Base-by-base conservation (phyloP, 257 asterid genomes). In the Fraxinus quadrangulata region DNA sequence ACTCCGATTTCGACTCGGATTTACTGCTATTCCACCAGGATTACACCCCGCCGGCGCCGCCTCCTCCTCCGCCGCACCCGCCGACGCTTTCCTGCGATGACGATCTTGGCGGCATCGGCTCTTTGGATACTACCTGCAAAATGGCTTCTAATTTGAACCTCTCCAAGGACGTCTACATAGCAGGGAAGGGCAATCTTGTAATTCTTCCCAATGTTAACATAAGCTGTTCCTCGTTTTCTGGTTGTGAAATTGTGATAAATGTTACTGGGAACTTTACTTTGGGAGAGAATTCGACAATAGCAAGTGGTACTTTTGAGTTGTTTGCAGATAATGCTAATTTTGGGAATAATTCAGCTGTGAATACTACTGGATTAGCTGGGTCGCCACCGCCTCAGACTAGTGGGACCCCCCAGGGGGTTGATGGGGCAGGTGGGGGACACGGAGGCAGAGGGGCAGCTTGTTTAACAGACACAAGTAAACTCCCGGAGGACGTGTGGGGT, bases 31-130 rank as follows among this genome's bases (percentile, higher is more conserved):
- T 86, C 78, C 97, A 90, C 83, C 97, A 92, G 84, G 99, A 96
- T 84, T 96, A 96, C 90, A 83, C 97, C 36, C 99, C 99, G 33
- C 99, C 99, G 23, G 97, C 99, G 19, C 99, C 99, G 12, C 96
- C 97, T 3, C 98, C 99, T 3, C 98, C 99, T 8, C 99, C 99
- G 75, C 97, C 98, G 26, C 99, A 89, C 34, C 98, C 98, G 67
- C 99, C 97, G 81, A 89, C 97, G 70, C 81, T 87, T 14, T 87
- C 95, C 3, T 96, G 99, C 81, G 92, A 89, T 84, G 87, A 87
- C 77, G 97, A 90, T 89, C 96, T 96, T 30, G 97, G 96, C 14
- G 99, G 98, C 3, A 89, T 96, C 45, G 99, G 99, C 28, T 81
- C 97, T 26, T 75, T 96, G 61, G 99, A 96, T 79, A 92, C 98